Evolutionary conservation across 2,329 filamentous ascomycete species (phyloP).

Genomic region (Scytalidium lignicola): DNA sequence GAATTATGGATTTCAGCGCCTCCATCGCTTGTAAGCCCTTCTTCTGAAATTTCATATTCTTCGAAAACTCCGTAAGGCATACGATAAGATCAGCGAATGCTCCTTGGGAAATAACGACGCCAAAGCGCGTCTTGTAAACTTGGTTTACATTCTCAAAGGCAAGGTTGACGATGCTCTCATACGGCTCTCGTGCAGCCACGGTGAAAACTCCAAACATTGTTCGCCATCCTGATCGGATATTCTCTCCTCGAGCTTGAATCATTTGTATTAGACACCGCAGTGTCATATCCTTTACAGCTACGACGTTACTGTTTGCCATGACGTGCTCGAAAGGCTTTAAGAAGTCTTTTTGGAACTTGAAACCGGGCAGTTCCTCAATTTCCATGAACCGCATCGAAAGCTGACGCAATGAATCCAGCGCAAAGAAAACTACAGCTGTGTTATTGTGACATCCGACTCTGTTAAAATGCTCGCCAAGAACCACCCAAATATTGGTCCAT

Average conservation of each 20-base stretch:
- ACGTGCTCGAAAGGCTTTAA: slow-evolving; percentile 98
- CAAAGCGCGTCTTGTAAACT: slow-evolving; percentile 92
- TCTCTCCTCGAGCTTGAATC: slow-evolving; percentile 95
- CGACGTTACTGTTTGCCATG: slow-evolving; percentile 84
- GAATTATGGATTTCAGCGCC: slow-evolving; percentile 85
- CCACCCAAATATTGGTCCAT: slow-evolving; percentile 96
- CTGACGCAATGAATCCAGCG: slow-evolving; percentile 89
- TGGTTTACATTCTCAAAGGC: slow-evolving; percentile 96
- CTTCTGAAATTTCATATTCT: slow-evolving; percentile 98
- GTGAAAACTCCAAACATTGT: slow-evolving; percentile 99
- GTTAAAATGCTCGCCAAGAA: slow-evolving; percentile 98
- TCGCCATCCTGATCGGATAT: slow-evolving; percentile 96
- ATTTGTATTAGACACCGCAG: slow-evolving; percentile 95
- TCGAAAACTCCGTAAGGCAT: slow-evolving; percentile 96
- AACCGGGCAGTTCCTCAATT: slow-evolving; percentile 93
- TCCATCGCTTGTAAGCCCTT: slow-evolving; percentile 96
- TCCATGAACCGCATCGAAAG: slow-evolving; percentile 99
- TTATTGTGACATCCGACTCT: slow-evolving; percentile 95
- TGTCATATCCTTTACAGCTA: slow-evolving; percentile 96
- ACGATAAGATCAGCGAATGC: slow-evolving; percentile 96
- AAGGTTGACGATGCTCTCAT: slow-evolving; percentile 93
- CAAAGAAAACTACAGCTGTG: slow-evolving; percentile 95
- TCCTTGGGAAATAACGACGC: slow-evolving; percentile 91
- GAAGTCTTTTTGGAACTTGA: slow-evolving; percentile 99
- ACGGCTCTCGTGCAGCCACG: slow-evolving; percentile 85